Conservation (phyloP, 1,139 yeast species). For the Candida neerlandica region DNA sequence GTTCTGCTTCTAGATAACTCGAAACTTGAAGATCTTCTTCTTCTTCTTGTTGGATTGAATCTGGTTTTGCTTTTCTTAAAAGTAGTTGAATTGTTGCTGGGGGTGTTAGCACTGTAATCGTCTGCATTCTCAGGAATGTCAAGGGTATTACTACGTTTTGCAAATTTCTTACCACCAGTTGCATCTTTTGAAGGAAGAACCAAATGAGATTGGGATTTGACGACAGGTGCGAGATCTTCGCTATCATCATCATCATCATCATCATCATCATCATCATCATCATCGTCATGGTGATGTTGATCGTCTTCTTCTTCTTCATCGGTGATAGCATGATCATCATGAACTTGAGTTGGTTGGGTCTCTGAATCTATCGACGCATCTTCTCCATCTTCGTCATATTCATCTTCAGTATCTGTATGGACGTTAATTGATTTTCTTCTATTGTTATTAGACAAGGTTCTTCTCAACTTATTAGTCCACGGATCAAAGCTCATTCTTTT, state of each 20-base stretch:
- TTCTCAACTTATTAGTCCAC: slow-evolving; percentile 17
- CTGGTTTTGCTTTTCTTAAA: slow-evolving; percentile 5
- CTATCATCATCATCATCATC: slow-evolving; percentile 28
- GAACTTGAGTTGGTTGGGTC: slow-evolving; percentile 20
- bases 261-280: slow-evolving; percentile 20
- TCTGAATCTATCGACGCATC: slow-evolving; percentile 20
- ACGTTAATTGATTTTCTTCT: slow-evolving; percentile 17
- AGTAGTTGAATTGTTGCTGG: background rate
- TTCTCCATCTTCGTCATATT: slow-evolving; percentile 14
- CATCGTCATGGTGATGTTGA: slow-evolving; percentile 17
- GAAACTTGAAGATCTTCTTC: slow-evolving; percentile 15
- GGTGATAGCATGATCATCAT: slow-evolving; percentile 18
- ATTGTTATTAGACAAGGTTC: slow-evolving; percentile 26
- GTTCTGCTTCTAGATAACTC: background rate
- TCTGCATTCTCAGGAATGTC: slow-evolving; percentile 36
- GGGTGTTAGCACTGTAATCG: background rate
- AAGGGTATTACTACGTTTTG: slow-evolving; percentile 50
- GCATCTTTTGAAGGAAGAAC: slow-evolving; percentile 37
- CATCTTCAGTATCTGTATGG: slow-evolving; percentile 15
- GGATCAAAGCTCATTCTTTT: slow-evolving; percentile 15
- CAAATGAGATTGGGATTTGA: slow-evolving; percentile 37
- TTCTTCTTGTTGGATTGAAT: slow-evolving; percentile 10
- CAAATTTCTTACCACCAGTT: slow-evolving; percentile 35
- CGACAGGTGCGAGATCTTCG: slow-evolving; percentile 20
- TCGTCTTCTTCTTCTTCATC: slow-evolving; percentile 20